Percentiles rank a stretch among this genome's conserved stretches.
Evolutionary conservation across 164 flowering plant species (phyloP).

Genomic region (Magnolia officinalis): DNA sequence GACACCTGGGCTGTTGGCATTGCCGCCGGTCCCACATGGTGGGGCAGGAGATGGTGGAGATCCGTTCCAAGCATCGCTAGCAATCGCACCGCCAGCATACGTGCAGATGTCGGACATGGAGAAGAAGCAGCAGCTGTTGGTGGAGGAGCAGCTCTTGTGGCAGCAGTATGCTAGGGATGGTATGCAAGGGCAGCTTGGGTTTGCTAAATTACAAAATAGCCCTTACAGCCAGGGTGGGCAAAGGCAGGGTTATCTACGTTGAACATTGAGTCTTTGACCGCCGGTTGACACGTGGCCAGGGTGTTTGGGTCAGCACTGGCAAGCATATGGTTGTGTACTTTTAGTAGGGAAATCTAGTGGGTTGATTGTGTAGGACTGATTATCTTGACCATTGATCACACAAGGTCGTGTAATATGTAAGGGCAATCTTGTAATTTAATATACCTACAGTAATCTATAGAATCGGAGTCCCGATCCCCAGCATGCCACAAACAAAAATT

Average conservation of each 20-base stretch:
- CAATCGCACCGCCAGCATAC: conserved; percentile 67
- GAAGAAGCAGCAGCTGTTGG: conserved; percentile 64
- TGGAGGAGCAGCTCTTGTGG: conserved; percentile 83
- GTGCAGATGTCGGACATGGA: conserved; percentile 94
- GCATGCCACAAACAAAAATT: too few species aligned
- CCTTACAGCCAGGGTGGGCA: not conserved
- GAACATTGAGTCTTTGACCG: not conserved
- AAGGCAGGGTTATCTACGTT: not conserved
- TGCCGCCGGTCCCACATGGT: conserved; percentile 22
- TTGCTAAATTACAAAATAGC: not conserved
- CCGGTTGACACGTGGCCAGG: not conserved
- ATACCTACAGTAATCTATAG: too few species aligned
- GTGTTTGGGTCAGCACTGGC: too few species aligned
- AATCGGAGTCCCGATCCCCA: too few species aligned
- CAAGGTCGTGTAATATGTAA: too few species aligned
- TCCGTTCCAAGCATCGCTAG: conserved; percentile 73
- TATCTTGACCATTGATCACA: too few species aligned
- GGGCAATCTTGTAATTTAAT: too few species aligned
- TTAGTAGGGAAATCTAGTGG: too few species aligned
- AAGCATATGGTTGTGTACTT: too few species aligned
- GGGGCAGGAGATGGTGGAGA: conserved; percentile 32
- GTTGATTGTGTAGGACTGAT: too few species aligned
- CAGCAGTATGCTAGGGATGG: conserved; percentile 73
- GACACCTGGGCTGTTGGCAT: not conserved
- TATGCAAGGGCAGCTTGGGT: conserved; percentile 56